Evolutionary conservation across 768 basidiomycete species (phyloP), one percentile per base, ranked within the genome.

Genomic region (Mrakia hoshinonis): DNA sequence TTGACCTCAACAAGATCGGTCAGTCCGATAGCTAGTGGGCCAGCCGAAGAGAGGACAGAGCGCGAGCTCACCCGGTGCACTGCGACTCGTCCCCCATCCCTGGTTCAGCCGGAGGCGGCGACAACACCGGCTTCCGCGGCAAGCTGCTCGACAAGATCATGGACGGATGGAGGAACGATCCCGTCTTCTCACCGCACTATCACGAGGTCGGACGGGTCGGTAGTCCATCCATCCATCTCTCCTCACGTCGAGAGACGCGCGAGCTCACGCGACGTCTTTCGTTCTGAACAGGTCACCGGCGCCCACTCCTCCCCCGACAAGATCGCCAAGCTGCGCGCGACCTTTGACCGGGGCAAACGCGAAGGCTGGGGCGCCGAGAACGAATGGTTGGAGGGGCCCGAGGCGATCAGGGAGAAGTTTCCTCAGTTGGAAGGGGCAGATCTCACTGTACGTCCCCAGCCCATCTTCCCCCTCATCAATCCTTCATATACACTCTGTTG

Each of bases 1-100:
- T 76, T 67, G 79, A 79, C 64, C 69, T 78, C 18, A 79, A 79
- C 75, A 79, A 79, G 71, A 73, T 73, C 22, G n/a, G n/a, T n/a
- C n/a, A n/a, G n/a, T n/a, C n/a, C n/a, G n/a, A n/a, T n/a, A n/a
- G n/a, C n/a, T n/a, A n/a, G n/a, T n/a, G n/a, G n/a, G n/a, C n/a
- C n/a, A n/a, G n/a, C n/a, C n/a, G n/a, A n/a, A n/a, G n/a, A n/a
- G n/a, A n/a, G n/a, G n/a, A n/a, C n/a, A n/a, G n/a, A n/a, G n/a
- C n/a, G n/a, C n/a, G n/a, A n/a, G n/a, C n/a, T n/a, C n/a, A n/a
- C n/a, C n/a, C n/a, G n/a, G n/a, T n/a, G n/a, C n/a, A n/a, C n/a
- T n/a, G n/a, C n/a, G n/a, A n/a, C n/a, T n/a, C n/a, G n/a, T n/a
- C n/a, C n/a, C n/a, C n/a, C n/a, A n/a, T n/a, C n/a, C n/a, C n/a